Base-by-base conservation (phyloP, 2,329 filamentous ascomycete genomes). In the Emergomyces pasteurianus region DNA sequence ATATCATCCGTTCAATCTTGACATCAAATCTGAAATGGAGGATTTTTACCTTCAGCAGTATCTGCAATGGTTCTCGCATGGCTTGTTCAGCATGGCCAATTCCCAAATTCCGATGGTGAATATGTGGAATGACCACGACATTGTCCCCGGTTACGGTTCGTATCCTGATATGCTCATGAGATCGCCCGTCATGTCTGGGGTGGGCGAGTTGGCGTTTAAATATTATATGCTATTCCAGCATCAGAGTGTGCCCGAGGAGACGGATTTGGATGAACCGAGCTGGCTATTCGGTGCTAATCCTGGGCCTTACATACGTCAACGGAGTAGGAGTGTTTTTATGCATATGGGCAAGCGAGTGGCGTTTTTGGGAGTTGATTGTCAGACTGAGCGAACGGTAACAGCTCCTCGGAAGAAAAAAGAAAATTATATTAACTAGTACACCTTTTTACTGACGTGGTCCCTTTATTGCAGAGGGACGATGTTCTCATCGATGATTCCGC, bases 161-260 rank as follows among this genome's bases (percentile, higher is more conserved):
- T 99, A 97, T 72, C 86, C 92, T 3, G 84, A 96, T 66, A 85
- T 89, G 66, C 94, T 96, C 69, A 97, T 96, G 90, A 84, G 83
- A 65, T 90, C 89, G 2, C 88, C 90, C 0, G 89, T 97, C 0
- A 95, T 99, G 71, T 87, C 86, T 1, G 94, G 95, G 0, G 75
- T 99, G 9, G 95, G 94, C 2, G 88, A 88, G 43, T 85, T 97
- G 57, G 92, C 92, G 0, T 97, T 94, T 82, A 99, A 99, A 73
- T 99, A 97, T 75, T 99, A 99, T 70, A 87, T 99, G 86, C 82
- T 99, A 9, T 99, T 99, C 77, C 94, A 99, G 73, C 94, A 99
- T 67, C 95, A 99, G 73, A 95, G 88, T 66, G 80, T 95, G 3
- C 77, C 84, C 0, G 83, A 86, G 53, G 94, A 99, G 76, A 90